A percentile compares a stretch with the other conserved stretches of the same genome.
These are phyloP conservation scores for Fraxinus americana DNA, from an alignment of 257 asterid genomes.

Conservation along the genomic window DNA sequence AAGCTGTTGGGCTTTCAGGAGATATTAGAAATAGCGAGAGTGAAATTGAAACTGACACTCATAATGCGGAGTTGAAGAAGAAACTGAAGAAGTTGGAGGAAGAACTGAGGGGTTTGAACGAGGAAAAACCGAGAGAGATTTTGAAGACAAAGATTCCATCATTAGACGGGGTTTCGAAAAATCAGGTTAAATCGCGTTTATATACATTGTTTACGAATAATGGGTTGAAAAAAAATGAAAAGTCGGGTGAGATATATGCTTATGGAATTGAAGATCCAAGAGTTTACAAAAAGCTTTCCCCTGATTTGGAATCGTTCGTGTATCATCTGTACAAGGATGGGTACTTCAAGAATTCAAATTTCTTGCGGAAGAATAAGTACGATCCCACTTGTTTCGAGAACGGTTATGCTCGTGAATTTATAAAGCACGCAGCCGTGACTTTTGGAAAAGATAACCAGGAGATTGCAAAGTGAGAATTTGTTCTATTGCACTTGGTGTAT, in stretches of 20 bases:
- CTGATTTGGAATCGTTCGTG: conserved; percentile 61
- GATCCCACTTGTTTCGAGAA: conserved; percentile 49
- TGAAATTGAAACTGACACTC: conserved; percentile 24
- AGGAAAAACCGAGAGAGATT: conserved; percentile 20
- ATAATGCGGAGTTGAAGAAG: conserved; percentile 32
- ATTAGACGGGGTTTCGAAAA: neutral
- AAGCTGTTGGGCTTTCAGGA: conserved; percentile 44
- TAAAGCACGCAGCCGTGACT: conserved; percentile 60
- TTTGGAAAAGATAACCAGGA: conserved; percentile 70
- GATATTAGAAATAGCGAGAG: conserved; percentile 18
- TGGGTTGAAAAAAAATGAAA: conserved; percentile 13
- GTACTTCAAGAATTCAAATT: conserved; percentile 53
- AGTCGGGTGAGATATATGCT: conserved; percentile 17
- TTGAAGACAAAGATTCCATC: conserved; percentile 7
- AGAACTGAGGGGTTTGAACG: conserved; percentile 40
- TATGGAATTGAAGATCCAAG: conserved; percentile 44
- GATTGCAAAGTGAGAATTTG: conserved; percentile 63
- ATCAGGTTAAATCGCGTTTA: conserved; percentile 28
- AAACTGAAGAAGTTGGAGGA: conserved; percentile 51
- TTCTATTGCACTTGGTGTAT: neutral
- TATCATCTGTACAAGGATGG: conserved; percentile 51
- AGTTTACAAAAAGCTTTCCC: conserved; percentile 58
- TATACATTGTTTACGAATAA: conserved; percentile 36
- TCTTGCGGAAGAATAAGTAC: conserved; percentile 44
- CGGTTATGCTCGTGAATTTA: conserved; percentile 56